Evolutionary conservation across 2,329 filamentous ascomycete genomes (phyloP).

Genomic region (Botryosphaeria dothidea): DNA sequence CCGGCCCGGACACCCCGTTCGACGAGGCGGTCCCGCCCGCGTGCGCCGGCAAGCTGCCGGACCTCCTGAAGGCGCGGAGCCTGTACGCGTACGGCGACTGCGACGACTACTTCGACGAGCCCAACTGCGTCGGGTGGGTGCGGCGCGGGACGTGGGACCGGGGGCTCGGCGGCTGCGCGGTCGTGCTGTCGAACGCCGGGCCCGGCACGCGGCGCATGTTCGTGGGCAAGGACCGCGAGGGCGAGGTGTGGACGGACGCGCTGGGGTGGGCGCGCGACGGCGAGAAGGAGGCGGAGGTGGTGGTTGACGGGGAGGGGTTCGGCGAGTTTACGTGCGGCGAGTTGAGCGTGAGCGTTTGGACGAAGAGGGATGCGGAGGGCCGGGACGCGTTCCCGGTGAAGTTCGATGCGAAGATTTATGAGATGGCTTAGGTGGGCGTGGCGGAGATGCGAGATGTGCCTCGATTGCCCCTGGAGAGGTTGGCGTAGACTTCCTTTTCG

Average conservation of each 20-base stretch:
- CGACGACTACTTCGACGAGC: constrained; percentile 61
- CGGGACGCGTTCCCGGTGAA: constrained; percentile 22
- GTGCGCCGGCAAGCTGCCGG: constrained; percentile 57
- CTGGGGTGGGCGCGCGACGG: constrained; percentile 52
- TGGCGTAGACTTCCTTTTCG: no score
- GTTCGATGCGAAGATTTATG: constrained; percentile 29
- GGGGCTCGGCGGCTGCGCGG: constrained; percentile 30
- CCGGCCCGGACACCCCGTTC: constrained; percentile 33
- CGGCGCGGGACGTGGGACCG: constrained; percentile 51
- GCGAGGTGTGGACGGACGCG: constrained; percentile 66
- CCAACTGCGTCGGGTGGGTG: constrained; percentile 64
- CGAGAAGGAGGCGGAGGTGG: constrained; percentile 47
- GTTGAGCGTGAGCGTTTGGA: constrained; percentile 60
- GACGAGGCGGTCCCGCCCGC: constrained; percentile 49
- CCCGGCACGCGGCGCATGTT: constrained; percentile 59
- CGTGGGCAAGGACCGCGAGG: constrained; percentile 59
- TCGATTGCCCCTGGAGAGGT: background rate
- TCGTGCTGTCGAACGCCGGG: constrained; percentile 57
- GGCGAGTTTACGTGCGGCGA: constrained; percentile 58
- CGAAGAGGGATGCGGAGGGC: constrained; percentile 47
- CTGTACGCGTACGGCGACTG: constrained; percentile 68
- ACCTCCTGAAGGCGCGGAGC: constrained; percentile 62
- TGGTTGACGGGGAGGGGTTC: constrained; percentile 61
- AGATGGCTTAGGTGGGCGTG: constrained; percentile 41
- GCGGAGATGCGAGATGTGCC: no score